Percentiles rank a stretch among this genome's conserved stretches.
Conservation (phyloP, 2,329 filamentous ascomycete genomes). For the Alternaria novae-zelandiae region DNA sequence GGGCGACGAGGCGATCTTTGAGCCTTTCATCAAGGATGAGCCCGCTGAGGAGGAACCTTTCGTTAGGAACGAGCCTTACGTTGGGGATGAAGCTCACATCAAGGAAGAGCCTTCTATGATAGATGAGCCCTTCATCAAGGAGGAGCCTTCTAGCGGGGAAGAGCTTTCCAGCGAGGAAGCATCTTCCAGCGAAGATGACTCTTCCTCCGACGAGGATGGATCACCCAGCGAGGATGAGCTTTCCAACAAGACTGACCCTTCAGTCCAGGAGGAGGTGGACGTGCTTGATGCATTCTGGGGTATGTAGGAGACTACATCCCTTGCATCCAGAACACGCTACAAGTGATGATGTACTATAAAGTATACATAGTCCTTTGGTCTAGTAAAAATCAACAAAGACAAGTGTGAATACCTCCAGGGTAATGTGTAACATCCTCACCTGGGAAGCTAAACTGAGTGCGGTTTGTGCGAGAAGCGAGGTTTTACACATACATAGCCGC, state of each 20-base stretch:
- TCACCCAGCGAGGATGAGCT: not conserved
- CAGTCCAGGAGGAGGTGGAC: not conserved
- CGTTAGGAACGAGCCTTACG: not conserved
- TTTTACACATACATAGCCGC: no score
- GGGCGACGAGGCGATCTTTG: not conserved
- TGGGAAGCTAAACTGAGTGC: no score
- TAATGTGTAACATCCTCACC: no score
- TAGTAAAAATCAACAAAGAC: not conserved
- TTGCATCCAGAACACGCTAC: not conserved
- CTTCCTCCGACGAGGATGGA: no score
- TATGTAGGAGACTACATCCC: not conserved
- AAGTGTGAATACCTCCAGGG: not conserved
- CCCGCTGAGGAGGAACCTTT: not conserved
- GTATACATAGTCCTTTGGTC: not conserved
- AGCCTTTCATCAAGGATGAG: not conserved
- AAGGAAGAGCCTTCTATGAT: not conserved
- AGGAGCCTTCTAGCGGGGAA: not conserved
- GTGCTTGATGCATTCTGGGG: not conserved
- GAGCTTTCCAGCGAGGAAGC: not conserved
- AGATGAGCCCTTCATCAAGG: not conserved
- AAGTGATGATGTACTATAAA: not conserved
- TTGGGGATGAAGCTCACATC: not conserved
- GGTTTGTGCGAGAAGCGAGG: no score
- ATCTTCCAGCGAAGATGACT: not conserved
- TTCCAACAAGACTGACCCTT: not conserved